Evolutionary conservation across 192 early-diverging fungal genomes (phyloP).

Genomic region (Podila epigama): DNA sequence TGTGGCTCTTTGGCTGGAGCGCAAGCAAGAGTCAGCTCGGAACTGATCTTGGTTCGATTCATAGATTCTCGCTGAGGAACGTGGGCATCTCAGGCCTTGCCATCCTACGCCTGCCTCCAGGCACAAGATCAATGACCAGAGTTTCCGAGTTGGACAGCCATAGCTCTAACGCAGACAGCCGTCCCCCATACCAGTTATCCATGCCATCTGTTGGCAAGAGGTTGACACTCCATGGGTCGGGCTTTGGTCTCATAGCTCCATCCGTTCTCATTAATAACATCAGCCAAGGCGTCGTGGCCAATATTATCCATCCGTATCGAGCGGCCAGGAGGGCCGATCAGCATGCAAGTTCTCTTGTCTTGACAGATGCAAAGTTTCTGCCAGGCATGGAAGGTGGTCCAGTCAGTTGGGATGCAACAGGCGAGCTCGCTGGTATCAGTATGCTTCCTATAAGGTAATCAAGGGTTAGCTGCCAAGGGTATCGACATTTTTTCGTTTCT

Average conservation of each 20-base stretch:
- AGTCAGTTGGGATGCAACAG: slow-evolving; percentile 45
- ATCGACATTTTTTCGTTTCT: neutral
- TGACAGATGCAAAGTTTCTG: slow-evolving; percentile 48
- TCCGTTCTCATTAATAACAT: slow-evolving; percentile 49
- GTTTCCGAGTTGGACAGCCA: neutral
- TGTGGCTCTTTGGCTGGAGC: slow-evolving; percentile 43
- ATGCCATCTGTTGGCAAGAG: slow-evolving; percentile 33
- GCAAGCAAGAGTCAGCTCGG: slow-evolving; percentile 32
- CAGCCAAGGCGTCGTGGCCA: slow-evolving; percentile 48
- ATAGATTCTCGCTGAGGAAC: slow-evolving; percentile 39
- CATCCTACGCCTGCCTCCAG: slow-evolving; percentile 20
- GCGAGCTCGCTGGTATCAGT: slow-evolving; percentile 37
- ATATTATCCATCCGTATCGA: slow-evolving; percentile 42
- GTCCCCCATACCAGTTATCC: slow-evolving; percentile 18
- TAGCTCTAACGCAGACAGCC: no score
- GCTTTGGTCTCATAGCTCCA: slow-evolving; percentile 49
- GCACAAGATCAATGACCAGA: neutral
- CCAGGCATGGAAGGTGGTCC: slow-evolving; percentile 52
- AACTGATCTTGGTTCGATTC: slow-evolving; percentile 39
- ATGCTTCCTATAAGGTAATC: slow-evolving; percentile 53
- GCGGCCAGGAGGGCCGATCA: slow-evolving; percentile 32
- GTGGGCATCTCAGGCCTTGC: slow-evolving; percentile 45
- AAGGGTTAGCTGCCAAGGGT: neutral
- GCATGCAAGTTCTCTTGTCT: slow-evolving; percentile 24
- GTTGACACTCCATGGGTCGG: slow-evolving; percentile 41